Evolutionary conservation across 805 yeast genomes (phyloP), one percentile per base, ranked within the genome.

Genomic region (Teunomyces pallodes): DNA sequence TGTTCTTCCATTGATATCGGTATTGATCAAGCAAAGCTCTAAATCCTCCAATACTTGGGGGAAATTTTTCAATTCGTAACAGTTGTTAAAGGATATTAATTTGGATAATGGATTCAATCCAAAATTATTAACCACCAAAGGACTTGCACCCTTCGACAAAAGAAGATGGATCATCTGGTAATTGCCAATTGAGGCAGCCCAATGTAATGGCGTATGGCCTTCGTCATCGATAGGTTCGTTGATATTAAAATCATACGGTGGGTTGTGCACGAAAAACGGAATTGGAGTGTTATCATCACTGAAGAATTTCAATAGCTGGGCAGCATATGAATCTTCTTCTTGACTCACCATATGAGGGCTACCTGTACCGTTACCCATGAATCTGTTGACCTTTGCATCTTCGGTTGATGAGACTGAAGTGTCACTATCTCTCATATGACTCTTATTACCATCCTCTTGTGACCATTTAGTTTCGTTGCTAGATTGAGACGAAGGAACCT

Each of bases 131-230:
- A 81, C 78, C 24, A 66, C 74, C 39, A 73, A 58, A 13, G 77
- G 72, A 66, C 84, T 80, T 2, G 96, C 94, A 4, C 96, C 96
- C 35, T 85, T 81, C 27, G 82, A 75, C 28, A 89, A 68, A 36
- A 94, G 74, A 10, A 90, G 79, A 55, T 86, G 94, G 47, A 89
- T 83, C 67, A 91, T 83, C 42, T 78, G 79, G 30, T 86, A 67
- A 62, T 85, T 88, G 3, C 98, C 99, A 80, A 94, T 90, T 0
- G 98, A 87, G 51, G 97, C 90, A 0, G 98, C 96, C 97, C 98
- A 94, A 67, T 94, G 99, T 56, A 94, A 83, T 1, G 96, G 86
- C 0, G 97, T 87, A 61, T 94, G 95, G 1, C 96, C 95, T 61
- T 94, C 97, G 49, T 88, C 91, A 63, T 94, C 99, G 24, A 94